Evolutionary conservation across 1,284 basidiomycete species (phyloP).

Genomic region (Inonotus hispidus): DNA sequence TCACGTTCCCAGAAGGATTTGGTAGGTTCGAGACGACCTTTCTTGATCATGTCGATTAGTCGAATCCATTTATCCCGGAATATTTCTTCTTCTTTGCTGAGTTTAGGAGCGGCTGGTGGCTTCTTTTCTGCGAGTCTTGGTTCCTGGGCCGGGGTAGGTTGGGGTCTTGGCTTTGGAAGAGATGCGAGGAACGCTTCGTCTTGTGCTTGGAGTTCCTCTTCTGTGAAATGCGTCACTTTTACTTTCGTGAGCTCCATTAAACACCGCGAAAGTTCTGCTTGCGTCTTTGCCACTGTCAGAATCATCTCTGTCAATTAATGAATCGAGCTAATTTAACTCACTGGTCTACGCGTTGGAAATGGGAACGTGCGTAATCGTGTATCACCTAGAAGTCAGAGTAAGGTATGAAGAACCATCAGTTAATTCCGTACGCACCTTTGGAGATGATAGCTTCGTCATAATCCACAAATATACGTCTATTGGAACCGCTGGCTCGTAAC

Average conservation of each 20-base stretch:
- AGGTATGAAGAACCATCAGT: neutral
- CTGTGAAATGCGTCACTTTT: slow-evolving; percentile 83
- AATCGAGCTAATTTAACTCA: slow-evolving; percentile 36
- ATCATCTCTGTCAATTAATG: neutral
- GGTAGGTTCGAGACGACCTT: slow-evolving; percentile 79
- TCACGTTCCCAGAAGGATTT: slow-evolving; percentile 82
- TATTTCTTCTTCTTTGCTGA: slow-evolving; percentile 75
- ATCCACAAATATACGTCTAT: slow-evolving; percentile 83
- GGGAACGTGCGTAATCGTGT: slow-evolving; percentile 83
- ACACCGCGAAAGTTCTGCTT: slow-evolving; percentile 86
- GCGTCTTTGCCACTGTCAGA: slow-evolving; percentile 52
- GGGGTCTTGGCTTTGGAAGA: slow-evolving; percentile 68
- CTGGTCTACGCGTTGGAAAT: slow-evolving; percentile 89
- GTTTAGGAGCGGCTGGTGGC: slow-evolving; percentile 42
- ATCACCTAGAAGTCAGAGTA: slow-evolving; percentile 42
- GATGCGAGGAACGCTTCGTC: slow-evolving; percentile 87
- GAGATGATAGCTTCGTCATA: slow-evolving; percentile 66
- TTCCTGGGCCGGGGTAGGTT: slow-evolving; percentile 31
- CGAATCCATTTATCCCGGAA: slow-evolving; percentile 74
- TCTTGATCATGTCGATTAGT: slow-evolving; percentile 83
- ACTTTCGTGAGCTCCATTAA: slow-evolving; percentile 83
- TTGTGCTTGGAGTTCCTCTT: slow-evolving; percentile 77
- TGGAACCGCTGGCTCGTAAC: slow-evolving; percentile 81
- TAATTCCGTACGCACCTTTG: slow-evolving; percentile 36
- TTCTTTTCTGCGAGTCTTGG: slow-evolving; percentile 36